These are phyloP conservation scores for Xylaria cubensis DNA, from an alignment of 495 filamentous ascomycete species.

Conservation along the genomic window DNA sequence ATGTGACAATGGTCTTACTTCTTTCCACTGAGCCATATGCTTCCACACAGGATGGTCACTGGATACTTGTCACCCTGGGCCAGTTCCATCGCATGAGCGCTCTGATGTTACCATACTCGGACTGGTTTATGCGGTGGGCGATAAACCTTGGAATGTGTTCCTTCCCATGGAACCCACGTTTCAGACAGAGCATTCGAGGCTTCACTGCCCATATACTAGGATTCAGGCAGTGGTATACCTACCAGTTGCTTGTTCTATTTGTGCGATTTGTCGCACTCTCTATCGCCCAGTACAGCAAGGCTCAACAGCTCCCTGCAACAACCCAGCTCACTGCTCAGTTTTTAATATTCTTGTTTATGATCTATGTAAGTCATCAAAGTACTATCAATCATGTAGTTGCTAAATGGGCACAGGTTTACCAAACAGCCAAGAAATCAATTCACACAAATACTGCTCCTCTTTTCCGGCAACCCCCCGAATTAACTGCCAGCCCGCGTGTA, in stretches of 20 bases:
- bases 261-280: conserved; percentile 62
- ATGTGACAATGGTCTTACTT: conserved; percentile 45
- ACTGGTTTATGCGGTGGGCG: conserved; percentile 52
- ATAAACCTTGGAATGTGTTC: conserved; percentile 62
- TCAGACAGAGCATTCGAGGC: conserved; percentile 68
- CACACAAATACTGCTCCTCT: conserved; percentile 63
- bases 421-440: conserved; percentile 58
- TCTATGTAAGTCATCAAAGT: conserved; percentile 55
- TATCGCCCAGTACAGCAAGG: conserved; percentile 52
- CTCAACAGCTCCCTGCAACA: conserved; percentile 47
- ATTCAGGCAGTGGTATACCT: conserved; percentile 69
- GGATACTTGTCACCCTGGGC: conserved; percentile 41
- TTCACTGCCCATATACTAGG: conserved; percentile 69
- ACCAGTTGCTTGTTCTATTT: conserved; percentile 67
- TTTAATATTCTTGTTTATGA: conserved; percentile 60
- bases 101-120: conserved; percentile 36
- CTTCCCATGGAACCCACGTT: conserved; percentile 79
- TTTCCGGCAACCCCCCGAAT: conserved; percentile 50
- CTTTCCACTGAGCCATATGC: conserved; percentile 29
- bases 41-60: conserved; percentile 17
- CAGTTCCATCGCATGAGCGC: conserved; percentile 40
- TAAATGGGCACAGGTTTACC: conserved; percentile 50
- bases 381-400: conserved; percentile 22
- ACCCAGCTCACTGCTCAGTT: conserved; percentile 59
- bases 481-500: conserved; percentile 30